These are phyloP conservation scores for Penicillium odoratum DNA, from an alignment of 495 filamentous ascomycete species.

Conservation along the genomic window DNA sequence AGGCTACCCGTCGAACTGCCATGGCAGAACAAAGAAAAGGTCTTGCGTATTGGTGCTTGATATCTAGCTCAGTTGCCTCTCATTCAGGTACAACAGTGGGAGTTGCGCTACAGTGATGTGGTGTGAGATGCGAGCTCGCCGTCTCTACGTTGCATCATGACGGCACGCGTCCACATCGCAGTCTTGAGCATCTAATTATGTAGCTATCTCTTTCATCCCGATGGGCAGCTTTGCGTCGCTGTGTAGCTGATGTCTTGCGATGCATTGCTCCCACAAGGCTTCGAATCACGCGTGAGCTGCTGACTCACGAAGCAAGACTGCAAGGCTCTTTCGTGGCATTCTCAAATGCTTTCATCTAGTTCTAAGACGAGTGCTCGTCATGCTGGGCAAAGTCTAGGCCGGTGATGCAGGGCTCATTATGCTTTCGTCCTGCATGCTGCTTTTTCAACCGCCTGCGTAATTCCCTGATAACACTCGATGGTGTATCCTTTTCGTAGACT, in stretches of 20 bases:
- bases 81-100: neutral
- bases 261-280: neutral
- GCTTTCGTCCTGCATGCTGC: neutral
- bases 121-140: neutral
- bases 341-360: neutral
- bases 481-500: conserved; percentile 1
- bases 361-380: neutral
- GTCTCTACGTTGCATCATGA: conserved; percentile 5
- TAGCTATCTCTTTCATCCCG: neutral
- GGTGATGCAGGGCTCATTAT: neutral
- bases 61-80: conserved; percentile 1
- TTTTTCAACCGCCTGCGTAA: neutral
- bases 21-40: conserved; percentile 1
- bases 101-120: neutral
- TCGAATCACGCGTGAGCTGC: conserved; percentile 1
- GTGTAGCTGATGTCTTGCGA: conserved; percentile 1
- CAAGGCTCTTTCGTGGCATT: conserved; percentile 2
- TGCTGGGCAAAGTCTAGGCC: neutral
- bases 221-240: neutral
- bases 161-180: neutral
- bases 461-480: neutral
- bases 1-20: conserved; percentile 5
- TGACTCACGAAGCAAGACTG: neutral
- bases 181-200: neutral
- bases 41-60: conserved; percentile 1